Evolutionary conservation across 2,329 filamentous ascomycete species (phyloP), one percentile per base, ranked within the genome.

Genomic region (Diaporthe caulivora): DNA sequence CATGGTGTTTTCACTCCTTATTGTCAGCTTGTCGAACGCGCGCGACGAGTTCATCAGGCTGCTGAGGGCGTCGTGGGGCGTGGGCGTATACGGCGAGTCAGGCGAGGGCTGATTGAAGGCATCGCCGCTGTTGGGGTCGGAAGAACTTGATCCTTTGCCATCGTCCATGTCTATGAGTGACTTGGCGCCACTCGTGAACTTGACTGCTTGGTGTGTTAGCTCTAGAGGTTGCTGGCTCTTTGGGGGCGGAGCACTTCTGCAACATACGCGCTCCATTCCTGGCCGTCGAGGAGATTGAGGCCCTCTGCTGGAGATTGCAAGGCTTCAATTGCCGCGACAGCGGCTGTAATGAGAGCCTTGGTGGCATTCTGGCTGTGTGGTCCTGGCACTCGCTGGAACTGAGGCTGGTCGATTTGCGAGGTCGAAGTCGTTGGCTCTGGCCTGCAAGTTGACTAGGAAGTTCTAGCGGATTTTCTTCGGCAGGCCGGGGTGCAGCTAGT

Each of bases 1-100:
- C 72, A 84, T 80, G 72, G 84, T 79, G 18, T 77, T 76, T 71
- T 81, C 79, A 77, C 80, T 81, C 77, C 73, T 68, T n/a, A 49
- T 29, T 55, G 60, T 69, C 47, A 76, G 67, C 42, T 44, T 58
- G 3, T 54, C 71, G 37, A 71, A 70, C 44, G 71, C 17, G 42
- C 72, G 18, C 69, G 71, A 40, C 34, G 13, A n/a, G 15, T 24
- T 11, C 69, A 73, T 54, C 51, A 70, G 15, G 51, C 18, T 24
- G 31, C 26, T 51, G 60, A 70, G 49, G 17, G 34, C 31, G n/a
- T 68, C 71, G 21, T 53, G n/a, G 29, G 58, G 47, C 17, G 29
- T 26, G 10, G 18, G 60, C 51, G 40, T 24, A 44, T 62, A 9
- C 21, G 70, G 49, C 51, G 34, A 29, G 40, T 49, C 57, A 18